A percentile compares a stretch with the other conserved stretches of the same genome.
Conservation (phyloP, 1,139 yeast genomes). For the Debaryomycetaceae sp. region DNA sequence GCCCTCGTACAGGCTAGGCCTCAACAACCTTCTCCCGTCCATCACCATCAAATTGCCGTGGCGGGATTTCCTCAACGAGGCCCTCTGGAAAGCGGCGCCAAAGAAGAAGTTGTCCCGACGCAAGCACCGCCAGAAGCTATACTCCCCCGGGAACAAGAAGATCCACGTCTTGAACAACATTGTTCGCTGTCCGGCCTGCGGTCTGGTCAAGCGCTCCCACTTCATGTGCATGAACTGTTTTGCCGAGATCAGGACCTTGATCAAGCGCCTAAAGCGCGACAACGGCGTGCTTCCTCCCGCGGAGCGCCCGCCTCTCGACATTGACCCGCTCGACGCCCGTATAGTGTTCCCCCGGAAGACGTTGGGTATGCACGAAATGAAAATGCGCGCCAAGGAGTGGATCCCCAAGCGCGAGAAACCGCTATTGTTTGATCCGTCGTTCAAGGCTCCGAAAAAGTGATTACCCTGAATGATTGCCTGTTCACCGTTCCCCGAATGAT, state of each 20-base stretch:
- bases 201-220: slow-evolving; percentile 82
- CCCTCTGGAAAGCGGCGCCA: slow-evolving; percentile 78
- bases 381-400: slow-evolving; percentile 47
- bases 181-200: slow-evolving; percentile 92
- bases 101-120: slow-evolving; percentile 85
- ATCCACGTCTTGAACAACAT: slow-evolving; percentile 64
- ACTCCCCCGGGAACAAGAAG: slow-evolving; percentile 78
- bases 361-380: slow-evolving; percentile 33
- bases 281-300: slow-evolving; percentile 18
- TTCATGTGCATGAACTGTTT: slow-evolving; percentile 91
- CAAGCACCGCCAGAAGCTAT: slow-evolving; percentile 73
- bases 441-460: no score
- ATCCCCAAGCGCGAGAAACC: slow-evolving; percentile 40
- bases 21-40: no score
- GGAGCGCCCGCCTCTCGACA: slow-evolving; percentile 33
- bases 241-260: slow-evolving; percentile 61
- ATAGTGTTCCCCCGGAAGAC: slow-evolving; percentile 68
- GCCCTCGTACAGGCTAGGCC: no score
- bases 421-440: slow-evolving; percentile 16
- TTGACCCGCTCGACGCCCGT: slow-evolving; percentile 52
- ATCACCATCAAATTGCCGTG: no score
- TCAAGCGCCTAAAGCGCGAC: slow-evolving; percentile 41
- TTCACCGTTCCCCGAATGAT: no score
- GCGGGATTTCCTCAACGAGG: no score
- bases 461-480: no score